Percentiles rank a stretch among this genome's conserved stretches.
These are phyloP conservation scores for Saccharomycopsis sp. DNA, from an alignment of 805 yeast genomes.

Conservation along the genomic window DNA sequence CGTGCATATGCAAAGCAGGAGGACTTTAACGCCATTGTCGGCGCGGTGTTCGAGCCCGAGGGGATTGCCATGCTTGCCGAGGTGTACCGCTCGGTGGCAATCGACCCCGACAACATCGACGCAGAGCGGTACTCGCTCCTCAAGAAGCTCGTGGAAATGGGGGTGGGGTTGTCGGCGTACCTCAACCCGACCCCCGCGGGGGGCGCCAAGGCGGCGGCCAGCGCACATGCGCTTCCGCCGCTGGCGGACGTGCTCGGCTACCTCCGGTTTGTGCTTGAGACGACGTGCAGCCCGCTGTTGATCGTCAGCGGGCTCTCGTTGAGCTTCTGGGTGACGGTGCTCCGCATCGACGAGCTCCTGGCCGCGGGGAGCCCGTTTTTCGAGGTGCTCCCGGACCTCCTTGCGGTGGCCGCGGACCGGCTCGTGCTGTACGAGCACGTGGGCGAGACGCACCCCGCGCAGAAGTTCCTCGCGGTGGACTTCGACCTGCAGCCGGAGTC, in stretches of 20 bases:
- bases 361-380: conserved; percentile 11
- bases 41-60: conserved; percentile 63
- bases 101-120: conserved; percentile 66
- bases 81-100: conserved; percentile 48
- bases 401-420: conserved; percentile 73
- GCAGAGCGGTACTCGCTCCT: conserved; percentile 74
- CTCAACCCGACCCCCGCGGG: conserved; percentile 42
- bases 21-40: conserved; percentile 75
- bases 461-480: conserved; percentile 69
- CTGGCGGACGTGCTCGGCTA: conserved; percentile 61
- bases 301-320: conserved; percentile 86
- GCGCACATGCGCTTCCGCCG: conserved; percentile 34
- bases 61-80: conserved; percentile 65
- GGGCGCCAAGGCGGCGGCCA: conserved; percentile 25
- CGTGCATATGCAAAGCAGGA: conserved; percentile 57
- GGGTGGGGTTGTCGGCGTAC: conserved; percentile 78
- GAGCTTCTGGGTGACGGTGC: conserved; percentile 89
- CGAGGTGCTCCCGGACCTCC: conserved; percentile 53
- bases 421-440: conserved; percentile 65
- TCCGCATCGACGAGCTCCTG: conserved; percentile 72
- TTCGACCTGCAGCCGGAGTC: conserved; percentile 83
- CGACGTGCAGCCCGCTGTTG: conserved; percentile 78
- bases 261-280: conserved; percentile 65
- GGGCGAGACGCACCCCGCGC: conserved; percentile 57
- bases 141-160: conserved; percentile 89